phyloP scores from a whole-genome alignment of 2,329 filamentous ascomycete genomes.

The Didymella sp. region DNA sequence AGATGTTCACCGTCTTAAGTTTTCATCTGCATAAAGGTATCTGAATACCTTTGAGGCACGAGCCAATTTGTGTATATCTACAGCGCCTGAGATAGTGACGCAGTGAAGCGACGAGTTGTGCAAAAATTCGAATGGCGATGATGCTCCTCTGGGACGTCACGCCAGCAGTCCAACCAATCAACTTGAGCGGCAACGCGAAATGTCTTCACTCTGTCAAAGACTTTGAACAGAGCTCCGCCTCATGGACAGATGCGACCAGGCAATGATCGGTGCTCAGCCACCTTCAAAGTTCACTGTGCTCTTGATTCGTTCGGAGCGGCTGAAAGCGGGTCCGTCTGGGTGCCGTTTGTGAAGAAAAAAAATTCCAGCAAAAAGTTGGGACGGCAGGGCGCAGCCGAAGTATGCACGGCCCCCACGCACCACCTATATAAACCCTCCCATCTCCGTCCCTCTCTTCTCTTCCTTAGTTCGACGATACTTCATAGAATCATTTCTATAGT shows the following conservation, averaged over 20 bases:
- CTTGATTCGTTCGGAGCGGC: constrained; percentile 1
- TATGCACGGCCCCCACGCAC: neutral
- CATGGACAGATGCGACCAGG: neutral
- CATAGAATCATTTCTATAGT: constrained; percentile 81
- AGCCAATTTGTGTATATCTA: too few relatives aligned
- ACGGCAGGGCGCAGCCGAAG: neutral
- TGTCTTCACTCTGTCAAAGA: neutral
- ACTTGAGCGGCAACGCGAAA: neutral
- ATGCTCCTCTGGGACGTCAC: neutral
- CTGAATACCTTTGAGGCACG: too few relatives aligned
- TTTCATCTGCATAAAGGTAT: neutral
- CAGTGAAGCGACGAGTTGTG: neutral
- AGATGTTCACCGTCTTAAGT: neutral
- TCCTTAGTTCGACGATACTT: constrained; percentile 28
- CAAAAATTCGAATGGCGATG: neutral
- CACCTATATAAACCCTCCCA: constrained; percentile 1
- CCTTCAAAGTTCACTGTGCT: constrained; percentile 1
- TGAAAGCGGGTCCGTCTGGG: constrained; percentile 9
- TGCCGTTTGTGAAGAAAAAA: too few relatives aligned
- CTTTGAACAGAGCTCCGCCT: neutral
- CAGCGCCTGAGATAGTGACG: neutral
- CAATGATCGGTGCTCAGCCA: constrained; percentile 2
- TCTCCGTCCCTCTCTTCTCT: constrained; percentile 14
- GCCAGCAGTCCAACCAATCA: neutral
- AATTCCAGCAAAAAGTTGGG: constrained; percentile 1